These are phyloP conservation scores for Eucalyptus sideroxylon DNA, from an alignment of 345 rosid species.

Conservation along the genomic window DNA sequence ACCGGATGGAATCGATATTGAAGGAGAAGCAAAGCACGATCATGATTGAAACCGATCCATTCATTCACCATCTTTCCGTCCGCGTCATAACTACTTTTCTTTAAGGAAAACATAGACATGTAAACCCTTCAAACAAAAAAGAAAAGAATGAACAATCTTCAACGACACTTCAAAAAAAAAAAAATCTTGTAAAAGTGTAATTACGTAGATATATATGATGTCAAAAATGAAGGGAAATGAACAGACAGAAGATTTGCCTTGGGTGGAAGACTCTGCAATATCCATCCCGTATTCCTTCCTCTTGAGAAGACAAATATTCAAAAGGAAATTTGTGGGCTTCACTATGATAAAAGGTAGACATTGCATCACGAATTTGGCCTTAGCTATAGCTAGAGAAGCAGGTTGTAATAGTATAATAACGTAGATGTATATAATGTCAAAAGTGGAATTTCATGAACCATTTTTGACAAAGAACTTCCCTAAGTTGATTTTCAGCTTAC, in stretches of 20 bases:
- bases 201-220: rapidly evolving
- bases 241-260: rapidly evolving
- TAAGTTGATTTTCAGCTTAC: too few species aligned
- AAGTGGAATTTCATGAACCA: neutral
- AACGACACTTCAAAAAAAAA: neutral
- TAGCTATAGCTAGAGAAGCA: rapidly evolving
- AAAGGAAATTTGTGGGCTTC: rapidly evolving
- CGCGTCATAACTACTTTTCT: rapidly evolving
- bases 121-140: neutral
- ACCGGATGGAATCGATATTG: neutral
- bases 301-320: rapidly evolving
- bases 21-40: neutral
- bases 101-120: neutral
- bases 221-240: too few species aligned
- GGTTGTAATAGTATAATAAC: rapidly evolving
- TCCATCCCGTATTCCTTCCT: rapidly evolving
- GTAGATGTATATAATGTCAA: neutral
- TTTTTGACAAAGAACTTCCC: neutral
- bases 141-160: neutral
- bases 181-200: too few species aligned
- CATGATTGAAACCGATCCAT: neutral
- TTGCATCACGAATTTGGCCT: rapidly evolving
- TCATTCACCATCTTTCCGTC: rapidly evolving
- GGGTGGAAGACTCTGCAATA: rapidly evolving
- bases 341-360: too few species aligned